Evolutionary conservation across 129 eudicot genomes (phyloP).

Genomic region (Helichrysum umbraculigerum): DNA sequence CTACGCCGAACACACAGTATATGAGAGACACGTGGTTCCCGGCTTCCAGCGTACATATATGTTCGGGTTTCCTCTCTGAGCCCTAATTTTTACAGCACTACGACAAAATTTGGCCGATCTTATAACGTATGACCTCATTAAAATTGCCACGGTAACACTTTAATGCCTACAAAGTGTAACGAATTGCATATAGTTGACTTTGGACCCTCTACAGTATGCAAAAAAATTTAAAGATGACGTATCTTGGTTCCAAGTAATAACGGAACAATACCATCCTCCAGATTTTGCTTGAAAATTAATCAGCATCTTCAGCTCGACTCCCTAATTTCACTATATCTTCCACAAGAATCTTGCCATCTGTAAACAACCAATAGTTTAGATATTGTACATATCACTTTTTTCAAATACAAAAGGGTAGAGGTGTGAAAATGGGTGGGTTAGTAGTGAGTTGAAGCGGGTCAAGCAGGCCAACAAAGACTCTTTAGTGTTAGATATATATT

Average conservation of each 20-base stretch:
- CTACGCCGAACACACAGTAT: neutral
- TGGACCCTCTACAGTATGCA: conserved; percentile 24
- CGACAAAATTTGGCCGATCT: conserved; percentile 23
- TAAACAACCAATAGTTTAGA: conserved; percentile 18
- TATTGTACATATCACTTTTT: neutral
- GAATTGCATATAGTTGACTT: conserved; percentile 5
- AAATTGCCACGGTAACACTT: conserved; percentile 27
- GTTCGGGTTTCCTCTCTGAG: conserved; percentile 22
- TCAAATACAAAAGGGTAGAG: neutral
- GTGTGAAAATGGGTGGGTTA: neutral
- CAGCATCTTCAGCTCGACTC: conserved; percentile 53
- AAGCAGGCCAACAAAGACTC: neutral
- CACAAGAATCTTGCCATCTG: conserved; percentile 99
- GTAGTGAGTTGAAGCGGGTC: neutral
- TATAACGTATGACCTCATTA: conserved; percentile 8
- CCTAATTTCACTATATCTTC: conserved; percentile 91
- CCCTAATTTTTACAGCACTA: conserved; percentile 43
- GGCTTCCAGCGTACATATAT: conserved; percentile 20
- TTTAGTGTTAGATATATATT: neutral
- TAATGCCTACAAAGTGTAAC: conserved; percentile 30
- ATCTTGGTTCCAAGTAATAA: conserved; percentile 16
- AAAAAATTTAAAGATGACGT: conserved; percentile 15
- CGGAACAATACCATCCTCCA: conserved; percentile 14
- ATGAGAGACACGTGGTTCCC: neutral
- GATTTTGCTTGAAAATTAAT: conserved; percentile 29